A percentile compares a stretch with the other conserved stretches of the same genome.
Conservation (phyloP, 352 stramenopile genomes). For the Phytopythium aichiense region DNA sequence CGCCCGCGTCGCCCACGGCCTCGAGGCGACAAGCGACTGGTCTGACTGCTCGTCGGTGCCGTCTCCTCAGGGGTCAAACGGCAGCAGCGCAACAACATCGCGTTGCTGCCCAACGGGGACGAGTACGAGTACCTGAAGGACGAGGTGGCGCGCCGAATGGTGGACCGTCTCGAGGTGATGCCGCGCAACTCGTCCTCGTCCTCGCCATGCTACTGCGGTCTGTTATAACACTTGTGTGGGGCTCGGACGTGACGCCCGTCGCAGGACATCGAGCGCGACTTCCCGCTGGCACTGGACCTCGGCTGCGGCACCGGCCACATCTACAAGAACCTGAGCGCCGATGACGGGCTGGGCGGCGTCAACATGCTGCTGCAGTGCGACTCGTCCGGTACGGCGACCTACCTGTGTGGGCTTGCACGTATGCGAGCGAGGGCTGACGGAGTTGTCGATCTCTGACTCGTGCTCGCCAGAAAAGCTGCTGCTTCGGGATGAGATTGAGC, state of each 20-base stretch:
- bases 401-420: background rate
- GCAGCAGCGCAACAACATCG: conserved; percentile 79
- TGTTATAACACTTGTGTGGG: background rate
- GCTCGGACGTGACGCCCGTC: background rate
- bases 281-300: conserved; percentile 75
- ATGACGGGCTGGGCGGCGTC: conserved; percentile 69
- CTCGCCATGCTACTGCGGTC: background rate
- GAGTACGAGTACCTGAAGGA: conserved; percentile 88
- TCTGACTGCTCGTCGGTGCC: conserved; percentile 6
- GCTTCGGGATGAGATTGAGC: conserved; percentile 47
- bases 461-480: conserved; percentile 54
- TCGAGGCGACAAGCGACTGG: background rate
- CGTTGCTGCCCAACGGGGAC: conserved; percentile 42
- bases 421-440: background rate
- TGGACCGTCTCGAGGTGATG: conserved; percentile 71
- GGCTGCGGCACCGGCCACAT: conserved; percentile 78
- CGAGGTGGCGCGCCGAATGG: conserved; percentile 75
- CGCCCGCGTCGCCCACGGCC: too few relatives aligned
- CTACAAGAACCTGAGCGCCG: conserved; percentile 74
- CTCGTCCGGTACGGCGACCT: conserved; percentile 29
- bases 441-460: too few relatives aligned
- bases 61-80: conserved; percentile 54
- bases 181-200: background rate
- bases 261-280: conserved; percentile 80
- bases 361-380: conserved; percentile 79